Evolutionary conservation across 352 stramenopile genomes (phyloP).

Genomic region (Globisporangium perplexum): DNA sequence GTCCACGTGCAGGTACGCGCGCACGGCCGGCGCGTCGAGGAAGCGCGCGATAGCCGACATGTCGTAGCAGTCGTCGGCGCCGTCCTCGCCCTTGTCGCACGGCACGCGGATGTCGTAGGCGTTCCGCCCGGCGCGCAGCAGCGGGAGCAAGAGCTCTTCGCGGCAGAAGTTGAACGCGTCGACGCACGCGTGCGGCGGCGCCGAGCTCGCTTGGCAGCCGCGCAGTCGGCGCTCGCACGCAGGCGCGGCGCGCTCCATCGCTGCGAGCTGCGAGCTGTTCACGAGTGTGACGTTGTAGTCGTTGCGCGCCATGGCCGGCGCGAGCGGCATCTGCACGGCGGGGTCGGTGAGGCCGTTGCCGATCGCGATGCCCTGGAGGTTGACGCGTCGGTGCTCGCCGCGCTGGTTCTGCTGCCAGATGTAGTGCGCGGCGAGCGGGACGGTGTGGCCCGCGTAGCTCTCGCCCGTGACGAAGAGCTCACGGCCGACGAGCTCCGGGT

Average conservation of each 20-base stretch:
- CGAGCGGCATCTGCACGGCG: slow-evolving; percentile 27
- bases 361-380: slow-evolving; percentile 32
- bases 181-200: slow-evolving; percentile 13
- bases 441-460: slow-evolving; percentile 35
- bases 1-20: slow-evolving; percentile 14
- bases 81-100: slow-evolving; percentile 14
- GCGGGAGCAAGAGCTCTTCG: slow-evolving; percentile 25
- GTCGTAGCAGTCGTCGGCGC: slow-evolving; percentile 21
- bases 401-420: slow-evolving; percentile 18
- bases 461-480: slow-evolving; percentile 33
- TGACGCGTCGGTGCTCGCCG: slow-evolving; percentile 10
- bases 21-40: slow-evolving; percentile 32
- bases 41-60: slow-evolving; percentile 20
- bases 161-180: slow-evolving; percentile 36
- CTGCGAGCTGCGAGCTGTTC: slow-evolving; percentile 21
- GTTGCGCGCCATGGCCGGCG: slow-evolving; percentile 60
- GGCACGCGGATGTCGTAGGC: slow-evolving; percentile 56
- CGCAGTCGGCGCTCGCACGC: slow-evolving; percentile 16
- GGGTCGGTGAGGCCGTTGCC: slow-evolving; percentile 33
- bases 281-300: slow-evolving; percentile 63
- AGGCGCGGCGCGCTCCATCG: slow-evolving; percentile 24
- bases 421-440: slow-evolving; percentile 25
- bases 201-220: slow-evolving; percentile 1
- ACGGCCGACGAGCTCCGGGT: slow-evolving; percentile 23
- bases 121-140: slow-evolving; percentile 42